Evolutionary conservation across 1,284 basidiomycete genomes (phyloP).

Genomic region (Malassezia brasiliensis): DNA sequence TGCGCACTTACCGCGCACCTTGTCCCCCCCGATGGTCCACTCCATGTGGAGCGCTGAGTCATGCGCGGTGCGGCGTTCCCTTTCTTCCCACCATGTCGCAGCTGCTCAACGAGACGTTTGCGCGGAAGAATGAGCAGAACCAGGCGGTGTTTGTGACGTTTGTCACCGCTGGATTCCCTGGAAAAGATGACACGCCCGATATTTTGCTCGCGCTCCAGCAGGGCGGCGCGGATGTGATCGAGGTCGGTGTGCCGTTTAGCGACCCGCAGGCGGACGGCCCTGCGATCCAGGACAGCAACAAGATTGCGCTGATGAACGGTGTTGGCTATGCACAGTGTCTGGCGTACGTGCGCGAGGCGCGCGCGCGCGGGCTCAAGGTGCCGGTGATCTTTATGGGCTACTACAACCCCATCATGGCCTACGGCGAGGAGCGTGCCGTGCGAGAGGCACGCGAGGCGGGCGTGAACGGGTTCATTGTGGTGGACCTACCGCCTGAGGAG

Average conservation of each 20-base stretch:
- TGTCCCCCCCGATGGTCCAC: constrained; percentile 2
- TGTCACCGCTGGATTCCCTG: constrained; percentile 45
- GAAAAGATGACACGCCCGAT: constrained; percentile 62
- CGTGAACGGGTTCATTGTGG: constrained; percentile 94
- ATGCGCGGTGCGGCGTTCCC: background rate
- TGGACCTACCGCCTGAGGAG: constrained; percentile 95
- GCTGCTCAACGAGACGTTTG: constrained; percentile 9
- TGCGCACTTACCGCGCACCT: constrained; percentile 3
- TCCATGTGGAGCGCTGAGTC: constrained; percentile 13
- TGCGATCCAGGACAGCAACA: constrained; percentile 85
- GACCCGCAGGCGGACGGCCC: constrained; percentile 80
- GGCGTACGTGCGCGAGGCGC: constrained; percentile 66
- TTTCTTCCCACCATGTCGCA: constrained; percentile 10
- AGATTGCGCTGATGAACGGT: constrained; percentile 37
- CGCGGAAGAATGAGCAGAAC: constrained; percentile 20
- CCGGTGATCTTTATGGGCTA: constrained; percentile 77
- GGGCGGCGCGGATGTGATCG: constrained; percentile 88
- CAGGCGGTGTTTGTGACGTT: constrained; percentile 45
- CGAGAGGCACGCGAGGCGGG: constrained; percentile 76
- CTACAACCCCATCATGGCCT: constrained; percentile 78
- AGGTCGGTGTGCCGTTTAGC: constrained; percentile 85
- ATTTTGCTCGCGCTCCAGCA: constrained; percentile 80
- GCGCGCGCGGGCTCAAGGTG: constrained; percentile 66
- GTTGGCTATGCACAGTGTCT: constrained; percentile 51
- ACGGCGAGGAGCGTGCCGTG: constrained; percentile 87